Evolutionary conservation across 2,329 filamentous ascomycete species (phyloP), one percentile per base, ranked within the genome.

Genomic region (Fonsecaea nubica): DNA sequence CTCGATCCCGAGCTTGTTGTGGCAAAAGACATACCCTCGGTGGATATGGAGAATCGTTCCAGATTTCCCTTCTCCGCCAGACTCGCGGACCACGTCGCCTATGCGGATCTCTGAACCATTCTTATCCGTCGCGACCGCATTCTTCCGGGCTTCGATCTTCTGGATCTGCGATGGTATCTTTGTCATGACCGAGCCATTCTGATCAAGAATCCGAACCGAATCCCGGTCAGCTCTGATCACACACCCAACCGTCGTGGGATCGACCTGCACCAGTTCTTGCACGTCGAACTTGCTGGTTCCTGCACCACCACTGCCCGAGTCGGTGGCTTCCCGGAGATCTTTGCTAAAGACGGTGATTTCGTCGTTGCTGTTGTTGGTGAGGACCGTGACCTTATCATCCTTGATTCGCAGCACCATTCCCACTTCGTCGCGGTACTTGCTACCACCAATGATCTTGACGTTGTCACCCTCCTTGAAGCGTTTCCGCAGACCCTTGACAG

Each of bases 311-410:
- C 92, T 93, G 69, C 93, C 93, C 72, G 93, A 92, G 76, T 98
- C 95, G 63, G 92, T 92, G 33, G 95, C 95, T 78, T 97, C 92
- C 72, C 96, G 88, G 67, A 99, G 81, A 80, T 99, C 95, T 77
- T 96, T 97, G 82, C 94, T 97, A 77, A 99, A 99, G 38, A 99
- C 95, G 0, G 93, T 97, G 72, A 99, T 93, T 77, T 99, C 95
- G 60, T 90, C 89, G 79, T 95, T 94, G 67, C 88, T 95, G 77
- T 95, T 92, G 80, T 99, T 95, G 56, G 92, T 97, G 71, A 99
- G 83, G 71, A 99, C 83, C 1, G 95, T 98, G 65, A 99, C 93
- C 45, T 92, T 89, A 77, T 99, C 95, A 67, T 96, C 92, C 57
- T 88, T 90, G 72, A 97, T 95, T 77, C 92, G 92, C 71, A 98